A percentile compares a stretch with the other conserved stretches of the same genome.
Conservation (phyloP, 2,329 filamentous ascomycete species). For the Penicillium aurantiogriseum region DNA sequence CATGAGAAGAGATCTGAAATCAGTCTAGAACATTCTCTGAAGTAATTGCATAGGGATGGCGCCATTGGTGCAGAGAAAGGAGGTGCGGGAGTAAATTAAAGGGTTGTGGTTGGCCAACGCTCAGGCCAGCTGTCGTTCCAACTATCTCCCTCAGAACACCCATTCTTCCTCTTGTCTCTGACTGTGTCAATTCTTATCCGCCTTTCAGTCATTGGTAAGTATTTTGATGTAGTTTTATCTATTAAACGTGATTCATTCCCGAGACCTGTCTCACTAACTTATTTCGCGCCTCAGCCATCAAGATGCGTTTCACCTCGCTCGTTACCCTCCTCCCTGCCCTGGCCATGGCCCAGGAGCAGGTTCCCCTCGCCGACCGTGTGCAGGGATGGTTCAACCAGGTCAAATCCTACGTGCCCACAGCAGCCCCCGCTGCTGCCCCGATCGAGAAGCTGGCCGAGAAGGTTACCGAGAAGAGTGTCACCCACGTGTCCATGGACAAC, state of each 20-base stretch:
- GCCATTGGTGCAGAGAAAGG: slow-evolving; percentile 3
- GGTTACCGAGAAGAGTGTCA: slow-evolving; percentile 52
- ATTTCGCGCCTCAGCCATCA: slow-evolving; percentile 28
- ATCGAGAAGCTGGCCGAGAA: slow-evolving; percentile 48
- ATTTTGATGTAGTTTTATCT: neutral
- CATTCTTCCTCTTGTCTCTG: slow-evolving; percentile 13
- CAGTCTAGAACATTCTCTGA: neutral
- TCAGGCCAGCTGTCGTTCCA: slow-evolving; percentile 35
- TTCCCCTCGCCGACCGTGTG: slow-evolving; percentile 50
- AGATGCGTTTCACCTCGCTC: slow-evolving; percentile 55
- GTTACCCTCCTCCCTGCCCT: slow-evolving; percentile 50
- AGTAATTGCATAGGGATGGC: neutral
- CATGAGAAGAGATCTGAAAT: neutral
- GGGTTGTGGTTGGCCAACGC: slow-evolving; percentile 23
- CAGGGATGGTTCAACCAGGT: slow-evolving; percentile 53
- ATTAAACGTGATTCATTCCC: neutral
- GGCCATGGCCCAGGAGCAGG: slow-evolving; percentile 58
- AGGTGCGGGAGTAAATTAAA: slow-evolving; percentile 1
- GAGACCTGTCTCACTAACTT: slow-evolving; percentile 10
- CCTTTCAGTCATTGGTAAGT: slow-evolving; percentile 5
- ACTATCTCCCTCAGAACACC: slow-evolving; percentile 9
- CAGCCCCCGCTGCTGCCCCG: slow-evolving; percentile 35
- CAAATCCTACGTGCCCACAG: slow-evolving; percentile 55
- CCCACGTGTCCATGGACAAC: slow-evolving; percentile 56
- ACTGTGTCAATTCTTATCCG: slow-evolving; percentile 9